Base-by-base conservation (phyloP, 1,139 yeast genomes). In the Scheffersomyces segobiensis region DNA sequence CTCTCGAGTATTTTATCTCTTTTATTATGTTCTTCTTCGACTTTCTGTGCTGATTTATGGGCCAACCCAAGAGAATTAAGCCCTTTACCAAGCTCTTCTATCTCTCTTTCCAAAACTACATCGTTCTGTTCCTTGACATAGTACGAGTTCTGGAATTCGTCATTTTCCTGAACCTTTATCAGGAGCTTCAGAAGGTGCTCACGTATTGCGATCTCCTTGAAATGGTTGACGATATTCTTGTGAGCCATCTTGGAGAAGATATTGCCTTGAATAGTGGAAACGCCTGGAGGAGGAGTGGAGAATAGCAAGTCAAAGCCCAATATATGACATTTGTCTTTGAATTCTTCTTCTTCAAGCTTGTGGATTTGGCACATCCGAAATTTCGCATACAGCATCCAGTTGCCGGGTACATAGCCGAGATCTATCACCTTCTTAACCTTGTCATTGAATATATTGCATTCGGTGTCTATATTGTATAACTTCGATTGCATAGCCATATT, bases 381-480 rank as follows among this genome's bases (percentile, higher is more conserved):
- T 52, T 71, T 69, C 7, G 97, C 89, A 46, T 90, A 96, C 64
- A 88, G 91, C 14, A 93, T 83, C 99, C 99, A 95, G 47, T 97
- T 93, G 0, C 99, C 99, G 0, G 99, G 99, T 0, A 97, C 97
- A 70, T 83, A 95, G 0, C 99, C 99, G 24, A 80, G 62, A 60
- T 80, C 83, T 5, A 80, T 56, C 4, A 78, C 76, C 55, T 69
- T 72, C 5, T 67, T 67, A 3, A 77, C 76, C 0, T 57, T 54
- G 8, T 59, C 32, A 57, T 71, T 64, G 59, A 79, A 72, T 3
- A 80, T 63, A 1, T 62, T 57, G 60, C 71, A 78, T 39, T 70
- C 64, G 18, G 66, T 63, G 61, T 79, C 79, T 8, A 79, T 56
- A 20, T 67, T 66, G 54, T 67, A 69, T 49, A 78, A 64, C 56